Conservation (phyloP, 1,139 yeast genomes). For the Suhomyces kunorum region DNA sequence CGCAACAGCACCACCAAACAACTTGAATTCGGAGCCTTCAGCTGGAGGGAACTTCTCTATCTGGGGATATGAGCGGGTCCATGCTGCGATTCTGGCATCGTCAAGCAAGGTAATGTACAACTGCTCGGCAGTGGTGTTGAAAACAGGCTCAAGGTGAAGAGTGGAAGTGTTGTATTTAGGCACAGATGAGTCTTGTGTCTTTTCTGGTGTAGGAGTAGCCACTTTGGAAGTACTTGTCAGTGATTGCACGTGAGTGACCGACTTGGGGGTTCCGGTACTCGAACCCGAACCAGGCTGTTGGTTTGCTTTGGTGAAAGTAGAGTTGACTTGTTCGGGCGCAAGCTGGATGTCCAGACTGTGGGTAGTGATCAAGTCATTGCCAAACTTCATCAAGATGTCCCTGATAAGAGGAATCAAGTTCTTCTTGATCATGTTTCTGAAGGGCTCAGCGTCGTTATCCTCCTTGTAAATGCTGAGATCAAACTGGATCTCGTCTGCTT, state of each 20-base stretch:
- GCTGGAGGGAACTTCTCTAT: conserved; percentile 52
- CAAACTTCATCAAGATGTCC: conserved; percentile 60
- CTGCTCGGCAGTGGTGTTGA: conserved; percentile 87
- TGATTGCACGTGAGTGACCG: too few species aligned
- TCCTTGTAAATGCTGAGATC: conserved; percentile 69
- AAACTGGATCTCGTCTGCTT: conserved; percentile 80
- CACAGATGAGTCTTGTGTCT: conserved; percentile 20
- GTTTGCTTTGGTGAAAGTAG: conserved; percentile 66
- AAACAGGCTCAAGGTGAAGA: conserved; percentile 73
- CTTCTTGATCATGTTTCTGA: conserved; percentile 54
- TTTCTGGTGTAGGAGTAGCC: not conserved
- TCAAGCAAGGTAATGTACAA: conserved; percentile 75
- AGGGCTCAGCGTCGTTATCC: conserved; percentile 52
- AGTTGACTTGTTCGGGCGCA: conserved; percentile 60
- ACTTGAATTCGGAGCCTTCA: conserved; percentile 62
- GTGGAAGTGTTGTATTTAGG: conserved; percentile 80
- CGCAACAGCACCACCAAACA: conserved; percentile 87
- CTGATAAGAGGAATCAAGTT: conserved; percentile 72
- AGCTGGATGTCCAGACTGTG: conserved; percentile 90
- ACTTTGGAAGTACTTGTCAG: conserved; percentile 15
- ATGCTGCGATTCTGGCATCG: conserved; percentile 76
- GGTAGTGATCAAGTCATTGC: conserved; percentile 68
- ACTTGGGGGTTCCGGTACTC: too few species aligned
- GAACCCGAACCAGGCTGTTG: conserved; percentile 31
- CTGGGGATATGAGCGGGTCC: conserved; percentile 80